Evolutionary conservation across 768 basidiomycete genomes (phyloP).

Genomic region (Pilatotrama ljubarskyi): DNA sequence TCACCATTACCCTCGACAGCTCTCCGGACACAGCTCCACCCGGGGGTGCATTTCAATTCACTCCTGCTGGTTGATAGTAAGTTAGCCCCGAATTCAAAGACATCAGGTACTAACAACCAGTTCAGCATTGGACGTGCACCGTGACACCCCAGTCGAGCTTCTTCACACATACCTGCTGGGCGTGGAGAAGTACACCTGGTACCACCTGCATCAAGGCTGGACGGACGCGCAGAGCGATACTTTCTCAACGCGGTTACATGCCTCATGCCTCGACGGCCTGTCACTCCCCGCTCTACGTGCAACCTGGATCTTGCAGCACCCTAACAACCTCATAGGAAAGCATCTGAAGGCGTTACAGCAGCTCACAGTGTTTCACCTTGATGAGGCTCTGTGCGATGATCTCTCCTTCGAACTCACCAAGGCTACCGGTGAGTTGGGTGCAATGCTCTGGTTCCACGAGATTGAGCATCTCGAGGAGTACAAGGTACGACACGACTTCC

Average conservation of each 20-base stretch:
- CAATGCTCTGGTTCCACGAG: constrained; percentile 13
- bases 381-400: constrained; percentile 6
- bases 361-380: constrained; percentile 31
- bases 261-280: constrained; percentile 30
- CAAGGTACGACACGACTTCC: neutral
- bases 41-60: too few species aligned
- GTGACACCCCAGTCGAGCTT: constrained; percentile 12
- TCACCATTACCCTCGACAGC: too few species aligned
- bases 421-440: constrained; percentile 17
- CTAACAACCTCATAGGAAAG: constrained; percentile 37
- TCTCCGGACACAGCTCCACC: too few species aligned
- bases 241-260: constrained; percentile 31
- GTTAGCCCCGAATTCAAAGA: too few species aligned
- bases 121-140: neutral
- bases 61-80: too few species aligned
- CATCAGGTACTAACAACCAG: too few species aligned
- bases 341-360: constrained; percentile 39
- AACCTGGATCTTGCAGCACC: constrained; percentile 35
- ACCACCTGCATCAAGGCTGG: constrained; percentile 29
- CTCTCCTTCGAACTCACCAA: neutral
- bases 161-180: constrained; percentile 31
- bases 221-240: constrained; percentile 24
- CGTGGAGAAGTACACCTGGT: constrained; percentile 35
- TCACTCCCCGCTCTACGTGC: constrained; percentile 30
- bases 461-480: constrained; percentile 15